A percentile compares a stretch with the other conserved stretches of the same genome.
phyloP scores from a whole-genome alignment of 2,329 filamentous ascomycete genomes.

The Acephala macrosclerotiorum region DNA sequence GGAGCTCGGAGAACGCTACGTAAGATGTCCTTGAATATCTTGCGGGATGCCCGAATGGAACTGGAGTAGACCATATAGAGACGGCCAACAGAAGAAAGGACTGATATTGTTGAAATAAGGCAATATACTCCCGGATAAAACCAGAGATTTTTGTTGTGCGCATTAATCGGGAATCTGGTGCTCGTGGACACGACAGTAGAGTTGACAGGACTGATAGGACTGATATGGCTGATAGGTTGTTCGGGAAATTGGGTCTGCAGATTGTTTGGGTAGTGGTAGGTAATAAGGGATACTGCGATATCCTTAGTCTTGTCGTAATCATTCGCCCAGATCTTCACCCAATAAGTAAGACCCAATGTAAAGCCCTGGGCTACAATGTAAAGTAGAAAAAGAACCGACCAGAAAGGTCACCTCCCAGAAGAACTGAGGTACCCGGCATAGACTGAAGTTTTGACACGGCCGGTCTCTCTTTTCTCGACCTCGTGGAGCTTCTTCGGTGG shows the following conservation, averaged over 20 bases:
- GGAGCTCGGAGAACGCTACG: constrained; percentile 72
- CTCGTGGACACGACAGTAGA: constrained; percentile 8
- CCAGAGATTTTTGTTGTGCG: constrained; percentile 36
- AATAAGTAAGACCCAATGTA: constrained; percentile 60
- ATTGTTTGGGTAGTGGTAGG: constrained; percentile 15
- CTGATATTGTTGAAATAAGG: constrained; percentile 61
- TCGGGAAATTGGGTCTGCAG: constrained; percentile 28
- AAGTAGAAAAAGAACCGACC: constrained; percentile 59
- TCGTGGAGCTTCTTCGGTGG: constrained; percentile 71
- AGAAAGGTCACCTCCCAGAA: constrained; percentile 69
- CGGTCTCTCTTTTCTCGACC: constrained; percentile 73
- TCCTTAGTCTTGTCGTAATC: constrained; percentile 42
- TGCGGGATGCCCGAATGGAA: constrained; percentile 70
- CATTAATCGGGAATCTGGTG: constrained; percentile 18
- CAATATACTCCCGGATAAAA: constrained; percentile 76
- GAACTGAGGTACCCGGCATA: constrained; percentile 71
- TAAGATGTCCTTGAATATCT: constrained; percentile 70
- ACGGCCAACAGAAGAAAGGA: constrained; percentile 53
- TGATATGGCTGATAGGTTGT: constrained; percentile 34
- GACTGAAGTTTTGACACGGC: constrained; percentile 70
- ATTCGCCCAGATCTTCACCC: constrained; percentile 65
- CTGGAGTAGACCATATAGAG: constrained; percentile 69
- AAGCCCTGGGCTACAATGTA: constrained; percentile 51
- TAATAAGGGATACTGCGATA: constrained; percentile 14
- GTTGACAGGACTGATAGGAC: constrained; percentile 3